Conservation (phyloP, 2,329 filamentous ascomycete genomes). For the Curvularia eragrostidis region DNA sequence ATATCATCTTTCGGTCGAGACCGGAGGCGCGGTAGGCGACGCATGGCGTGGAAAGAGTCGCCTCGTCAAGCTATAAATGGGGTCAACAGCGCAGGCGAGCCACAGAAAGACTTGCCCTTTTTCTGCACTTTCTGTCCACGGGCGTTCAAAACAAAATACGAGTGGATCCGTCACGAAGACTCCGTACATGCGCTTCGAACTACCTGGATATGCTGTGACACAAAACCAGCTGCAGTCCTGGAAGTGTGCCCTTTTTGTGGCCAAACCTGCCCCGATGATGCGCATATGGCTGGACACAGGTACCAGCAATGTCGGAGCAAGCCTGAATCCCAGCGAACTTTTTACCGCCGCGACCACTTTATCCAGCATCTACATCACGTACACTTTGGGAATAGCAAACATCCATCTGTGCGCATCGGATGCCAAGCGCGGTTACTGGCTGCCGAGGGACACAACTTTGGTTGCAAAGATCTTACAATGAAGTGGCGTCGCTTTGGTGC, state of each 20-base stretch:
- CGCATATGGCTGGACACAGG: slow-evolving; percentile 44
- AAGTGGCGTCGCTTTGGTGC: slow-evolving; percentile 46
- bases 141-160: slow-evolving; percentile 48
- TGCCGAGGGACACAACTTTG: slow-evolving; percentile 41
- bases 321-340: slow-evolving; percentile 46
- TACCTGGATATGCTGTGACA: slow-evolving; percentile 48
- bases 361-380: slow-evolving; percentile 47
- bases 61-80: slow-evolving; percentile 40
- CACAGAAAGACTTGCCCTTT: slow-evolving; percentile 43
- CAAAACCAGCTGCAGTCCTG: slow-evolving; percentile 29
- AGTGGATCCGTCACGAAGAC: slow-evolving; percentile 49
- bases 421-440: slow-evolving; percentile 42
- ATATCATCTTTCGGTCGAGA: slow-evolving; percentile 47
- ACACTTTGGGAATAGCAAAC: slow-evolving; percentile 44
- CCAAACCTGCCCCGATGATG: slow-evolving; percentile 39
- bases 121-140: slow-evolving; percentile 48
- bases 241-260: slow-evolving; percentile 44
- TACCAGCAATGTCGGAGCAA: slow-evolving; percentile 47
- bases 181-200: slow-evolving; percentile 48
- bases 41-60: slow-evolving; percentile 46
- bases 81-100: slow-evolving; percentile 39
- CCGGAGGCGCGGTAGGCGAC: slow-evolving; percentile 42
- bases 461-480: slow-evolving; percentile 46
- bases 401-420: slow-evolving; percentile 42
- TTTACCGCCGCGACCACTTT: slow-evolving; percentile 48